Evolutionary conservation across 768 basidiomycete genomes (phyloP).

Genomic region (Sporobolomyces phaffii): DNA sequence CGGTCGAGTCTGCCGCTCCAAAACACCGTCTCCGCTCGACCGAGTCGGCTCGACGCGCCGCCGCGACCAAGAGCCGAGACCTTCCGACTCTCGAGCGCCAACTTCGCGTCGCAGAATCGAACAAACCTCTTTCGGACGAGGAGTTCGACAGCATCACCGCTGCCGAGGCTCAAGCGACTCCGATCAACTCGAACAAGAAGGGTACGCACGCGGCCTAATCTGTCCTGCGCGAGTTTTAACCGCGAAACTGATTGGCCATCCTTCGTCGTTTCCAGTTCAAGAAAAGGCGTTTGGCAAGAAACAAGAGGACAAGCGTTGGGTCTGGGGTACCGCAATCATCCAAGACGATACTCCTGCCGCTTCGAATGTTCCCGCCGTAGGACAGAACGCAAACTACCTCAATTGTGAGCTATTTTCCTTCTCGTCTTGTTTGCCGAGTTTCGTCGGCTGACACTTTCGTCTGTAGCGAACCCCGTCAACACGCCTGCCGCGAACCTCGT

Average conservation of each 20-base stretch:
- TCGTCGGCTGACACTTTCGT: background rate
- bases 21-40: conserved; percentile 7
- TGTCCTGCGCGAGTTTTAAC: background rate
- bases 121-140: background rate
- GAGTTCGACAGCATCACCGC: background rate
- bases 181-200: background rate
- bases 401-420: background rate
- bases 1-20: background rate
- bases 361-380: conserved; percentile 1
- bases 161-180: background rate
- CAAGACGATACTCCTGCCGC: conserved; percentile 23
- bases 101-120: background rate
- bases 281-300: background rate
- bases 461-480: background rate
- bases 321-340: conserved; percentile 10
- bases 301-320: conserved; percentile 31
- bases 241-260: background rate
- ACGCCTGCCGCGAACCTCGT: conserved; percentile 13
- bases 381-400: conserved; percentile 16
- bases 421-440: background rate
- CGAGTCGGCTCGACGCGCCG: background rate
- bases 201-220: background rate
- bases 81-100: background rate
- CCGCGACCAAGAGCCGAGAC: no score
- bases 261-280: background rate